These are phyloP conservation scores for Saccharomycopsis oosterbeekiorum DNA, from an alignment of 805 yeast genomes.

Conservation along the genomic window DNA sequence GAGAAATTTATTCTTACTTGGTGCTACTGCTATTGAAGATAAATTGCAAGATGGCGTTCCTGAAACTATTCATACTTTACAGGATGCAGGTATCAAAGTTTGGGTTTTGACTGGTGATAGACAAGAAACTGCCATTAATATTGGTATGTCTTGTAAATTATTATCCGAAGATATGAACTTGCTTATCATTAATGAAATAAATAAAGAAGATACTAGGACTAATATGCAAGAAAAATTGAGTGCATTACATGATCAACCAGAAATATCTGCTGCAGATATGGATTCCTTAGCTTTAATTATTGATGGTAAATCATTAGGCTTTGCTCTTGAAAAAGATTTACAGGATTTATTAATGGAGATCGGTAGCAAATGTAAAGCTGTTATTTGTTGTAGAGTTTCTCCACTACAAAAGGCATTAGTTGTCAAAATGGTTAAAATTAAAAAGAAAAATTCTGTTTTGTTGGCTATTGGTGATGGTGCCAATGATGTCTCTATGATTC, in stretches of 20 bases:
- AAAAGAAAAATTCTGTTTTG: constrained; percentile 57
- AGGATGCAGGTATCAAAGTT: constrained; percentile 91
- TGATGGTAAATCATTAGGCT: constrained; percentile 87
- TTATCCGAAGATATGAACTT: constrained; percentile 94
- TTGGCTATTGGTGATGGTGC: constrained; percentile 99
- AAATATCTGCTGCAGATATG: constrained; percentile 55
- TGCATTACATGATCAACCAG: constrained; percentile 56
- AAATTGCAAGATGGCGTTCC: constrained; percentile 98
- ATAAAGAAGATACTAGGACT: constrained; percentile 61
- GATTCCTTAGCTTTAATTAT: constrained; percentile 82
- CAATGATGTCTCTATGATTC: constrained; percentile 97
- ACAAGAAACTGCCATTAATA: constrained; percentile 97
- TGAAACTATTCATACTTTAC: constrained; percentile 89
- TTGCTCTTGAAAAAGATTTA: constrained; percentile 71
- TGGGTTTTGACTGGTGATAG: constrained; percentile 99
- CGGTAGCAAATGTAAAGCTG: constrained; percentile 87
- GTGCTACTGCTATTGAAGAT: constrained; percentile 98
- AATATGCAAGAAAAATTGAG: constrained; percentile 67
- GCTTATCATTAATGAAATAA: constrained; percentile 78
- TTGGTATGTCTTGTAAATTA: constrained; percentile 95
- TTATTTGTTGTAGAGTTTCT: constrained; percentile 95
- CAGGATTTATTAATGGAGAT: constrained; percentile 71
- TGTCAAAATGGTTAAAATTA: constrained; percentile 84
- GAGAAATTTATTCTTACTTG: constrained; percentile 64
- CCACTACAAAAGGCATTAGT: constrained; percentile 96